A percentile compares a stretch with the other conserved stretches of the same genome.
phyloP scores from a whole-genome alignment of 345 rosid genomes.

The Microcos paniculata region DNA sequence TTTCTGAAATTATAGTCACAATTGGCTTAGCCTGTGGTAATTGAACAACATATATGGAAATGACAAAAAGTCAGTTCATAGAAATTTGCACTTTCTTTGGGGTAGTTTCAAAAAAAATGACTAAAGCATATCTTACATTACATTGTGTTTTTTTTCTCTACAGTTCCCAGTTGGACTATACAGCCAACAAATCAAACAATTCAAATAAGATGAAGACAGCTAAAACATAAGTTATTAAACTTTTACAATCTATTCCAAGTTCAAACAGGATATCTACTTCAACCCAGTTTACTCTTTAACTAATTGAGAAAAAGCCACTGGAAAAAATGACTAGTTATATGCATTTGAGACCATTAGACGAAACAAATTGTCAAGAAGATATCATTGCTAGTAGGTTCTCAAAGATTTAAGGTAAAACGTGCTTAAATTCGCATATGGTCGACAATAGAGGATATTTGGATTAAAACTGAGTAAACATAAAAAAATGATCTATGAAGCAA shows the following conservation, averaged over 20 bases:
- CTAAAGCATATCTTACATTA: no score
- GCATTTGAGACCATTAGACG: no score
- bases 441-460: neutral
- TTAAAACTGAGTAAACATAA: neutral
- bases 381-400: neutral
- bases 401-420: neutral
- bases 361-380: neutral
- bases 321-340: no score
- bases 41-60: neutral
- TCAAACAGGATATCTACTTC: no score
- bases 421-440: neutral
- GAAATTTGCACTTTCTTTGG: neutral
- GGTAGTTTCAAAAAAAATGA: neutral
- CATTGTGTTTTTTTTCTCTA: no score
- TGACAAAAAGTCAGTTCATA: neutral
- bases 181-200: no score
- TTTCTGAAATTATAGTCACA: slow-evolving; percentile 47
- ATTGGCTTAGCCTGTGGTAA: neutral
- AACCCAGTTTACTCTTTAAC: no score
- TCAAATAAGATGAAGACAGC: no score
- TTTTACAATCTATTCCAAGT: no score
- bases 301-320: no score
- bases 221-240: no score
- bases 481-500: neutral
- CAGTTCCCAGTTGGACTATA: no score